phyloP scores from a whole-genome alignment of 2,329 filamentous ascomycete species.

The Penicillium glabrum region DNA sequence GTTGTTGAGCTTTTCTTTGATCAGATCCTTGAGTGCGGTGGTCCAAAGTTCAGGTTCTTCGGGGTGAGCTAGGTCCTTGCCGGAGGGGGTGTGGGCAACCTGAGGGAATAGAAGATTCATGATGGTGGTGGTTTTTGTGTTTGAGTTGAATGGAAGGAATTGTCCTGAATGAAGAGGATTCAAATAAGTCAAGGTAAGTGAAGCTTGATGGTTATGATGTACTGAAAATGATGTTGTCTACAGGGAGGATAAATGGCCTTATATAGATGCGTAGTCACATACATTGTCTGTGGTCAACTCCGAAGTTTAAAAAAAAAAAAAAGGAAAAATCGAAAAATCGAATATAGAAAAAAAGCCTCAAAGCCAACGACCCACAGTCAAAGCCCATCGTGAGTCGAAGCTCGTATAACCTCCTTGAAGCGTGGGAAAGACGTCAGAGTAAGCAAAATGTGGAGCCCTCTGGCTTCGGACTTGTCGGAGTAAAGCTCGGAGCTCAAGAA shows the following conservation, averaged over 20 bases:
- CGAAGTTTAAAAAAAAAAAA: background rate
- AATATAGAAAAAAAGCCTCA: background rate
- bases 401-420: conserved; percentile 1
- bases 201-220: background rate
- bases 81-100: background rate
- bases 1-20: background rate
- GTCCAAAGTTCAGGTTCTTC: background rate
- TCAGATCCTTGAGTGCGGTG: background rate
- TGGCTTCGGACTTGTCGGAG: background rate
- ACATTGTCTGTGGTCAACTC: background rate
- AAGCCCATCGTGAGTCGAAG: conserved; percentile 4
- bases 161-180: background rate
- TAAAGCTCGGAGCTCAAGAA: conserved; percentile 1
- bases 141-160: background rate
- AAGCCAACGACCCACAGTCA: background rate
- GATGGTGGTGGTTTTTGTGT: background rate
- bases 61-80: background rate
- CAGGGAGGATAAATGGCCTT: background rate
- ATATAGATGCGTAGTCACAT: background rate
- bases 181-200: background rate
- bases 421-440: conserved; percentile 2
- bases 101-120: conserved; percentile 1
- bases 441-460: background rate
- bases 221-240: background rate
- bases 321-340: background rate